A percentile compares a stretch with the other conserved stretches of the same genome.
phyloP scores from a whole-genome alignment of 2,329 filamentous ascomycete genomes.

The Dactylellina cionopaga region DNA sequence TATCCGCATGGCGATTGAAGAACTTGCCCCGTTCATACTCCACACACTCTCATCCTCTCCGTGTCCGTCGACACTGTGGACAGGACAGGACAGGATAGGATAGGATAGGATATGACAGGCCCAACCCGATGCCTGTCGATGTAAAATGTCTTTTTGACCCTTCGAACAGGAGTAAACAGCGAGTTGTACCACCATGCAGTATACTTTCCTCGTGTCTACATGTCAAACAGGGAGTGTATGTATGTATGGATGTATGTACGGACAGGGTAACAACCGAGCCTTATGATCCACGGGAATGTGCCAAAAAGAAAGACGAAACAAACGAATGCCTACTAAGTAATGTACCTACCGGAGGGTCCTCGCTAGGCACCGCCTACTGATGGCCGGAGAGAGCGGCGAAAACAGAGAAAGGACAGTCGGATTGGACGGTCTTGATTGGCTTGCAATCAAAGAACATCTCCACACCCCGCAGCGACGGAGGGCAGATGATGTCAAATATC shows the following conservation, averaged over 20 bases:
- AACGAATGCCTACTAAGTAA: no score
- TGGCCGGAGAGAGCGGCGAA: slow-evolving; percentile 32
- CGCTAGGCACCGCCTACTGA: slow-evolving; percentile 18
- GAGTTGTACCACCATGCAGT: slow-evolving; percentile 34
- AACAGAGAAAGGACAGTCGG: slow-evolving; percentile 2
- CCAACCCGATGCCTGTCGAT: no score
- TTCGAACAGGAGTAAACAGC: no score
- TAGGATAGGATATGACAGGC: neutral
- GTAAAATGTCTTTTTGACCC: no score
- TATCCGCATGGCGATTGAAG: slow-evolving; percentile 22
- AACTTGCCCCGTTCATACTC: slow-evolving; percentile 4
- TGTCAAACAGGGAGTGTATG: slow-evolving; percentile 14
- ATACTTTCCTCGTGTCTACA: neutral
- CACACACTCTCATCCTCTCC: slow-evolving; percentile 3
- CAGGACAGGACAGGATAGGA: neutral
- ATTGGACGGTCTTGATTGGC: neutral
- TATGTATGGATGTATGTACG: slow-evolving; percentile 6
- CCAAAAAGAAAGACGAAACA: slow-evolving; percentile 11
- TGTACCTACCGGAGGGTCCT: slow-evolving; percentile 21
- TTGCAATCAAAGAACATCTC: neutral
- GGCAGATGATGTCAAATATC: slow-evolving; percentile 12
- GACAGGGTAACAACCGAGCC: slow-evolving; percentile 5
- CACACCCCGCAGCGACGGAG: neutral
- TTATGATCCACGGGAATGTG: slow-evolving; percentile 14
- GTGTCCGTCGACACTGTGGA: neutral